Conservation (phyloP, 2,329 filamentous ascomycete species). For the Helminthosporium solani region DNA sequence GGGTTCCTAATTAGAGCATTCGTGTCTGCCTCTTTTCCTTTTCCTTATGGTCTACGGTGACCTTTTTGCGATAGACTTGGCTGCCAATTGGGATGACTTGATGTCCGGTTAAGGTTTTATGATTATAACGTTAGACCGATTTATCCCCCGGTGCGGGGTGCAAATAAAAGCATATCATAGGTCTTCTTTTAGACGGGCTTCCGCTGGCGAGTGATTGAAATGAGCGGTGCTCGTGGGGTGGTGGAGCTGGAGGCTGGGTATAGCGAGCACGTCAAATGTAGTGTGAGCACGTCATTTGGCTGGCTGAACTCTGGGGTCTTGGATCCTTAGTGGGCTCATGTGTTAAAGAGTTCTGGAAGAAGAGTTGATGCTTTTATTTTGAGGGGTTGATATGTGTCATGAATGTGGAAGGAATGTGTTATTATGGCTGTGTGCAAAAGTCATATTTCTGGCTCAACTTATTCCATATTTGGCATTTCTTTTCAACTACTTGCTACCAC, state of each 20-base stretch:
- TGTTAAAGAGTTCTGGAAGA: no score
- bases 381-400: no score
- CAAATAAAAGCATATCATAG: neutral
- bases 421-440: no score
- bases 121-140: neutral
- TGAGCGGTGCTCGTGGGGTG: neutral
- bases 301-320: neutral
- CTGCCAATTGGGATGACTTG: neutral
- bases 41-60: neutral
- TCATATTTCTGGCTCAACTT: no score
- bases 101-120: neutral
- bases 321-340: no score
- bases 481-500: no score
- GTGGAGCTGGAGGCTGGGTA: neutral
- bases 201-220: neutral
- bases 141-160: neutral
- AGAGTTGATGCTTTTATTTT: no score
- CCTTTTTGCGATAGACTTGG: neutral
- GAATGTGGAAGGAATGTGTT: no score
- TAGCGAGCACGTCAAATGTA: neutral
- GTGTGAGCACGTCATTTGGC: neutral
- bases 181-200: neutral
- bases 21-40: neutral
- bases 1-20: no score
- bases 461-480: no score